Evolutionary conservation across 2,329 filamentous ascomycete genomes (phyloP).

Genomic region (Aspergillus aculeatinus): DNA sequence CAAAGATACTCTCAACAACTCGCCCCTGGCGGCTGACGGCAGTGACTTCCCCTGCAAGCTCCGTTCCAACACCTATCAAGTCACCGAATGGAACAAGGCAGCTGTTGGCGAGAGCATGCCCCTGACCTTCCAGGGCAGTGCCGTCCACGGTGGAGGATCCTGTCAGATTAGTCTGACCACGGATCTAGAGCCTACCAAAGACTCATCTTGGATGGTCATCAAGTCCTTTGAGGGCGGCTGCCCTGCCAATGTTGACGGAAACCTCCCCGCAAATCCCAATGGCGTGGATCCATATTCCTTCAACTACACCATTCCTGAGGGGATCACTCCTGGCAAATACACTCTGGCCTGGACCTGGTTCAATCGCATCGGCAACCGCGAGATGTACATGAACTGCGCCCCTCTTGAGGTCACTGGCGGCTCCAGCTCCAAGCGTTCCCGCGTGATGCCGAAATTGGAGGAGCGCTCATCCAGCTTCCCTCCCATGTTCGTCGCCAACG

Average conservation of each 20-base stretch:
- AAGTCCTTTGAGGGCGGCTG: constrained; percentile 85
- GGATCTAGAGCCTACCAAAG: constrained; percentile 65
- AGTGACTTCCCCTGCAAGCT: constrained; percentile 82
- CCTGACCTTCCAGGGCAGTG: constrained; percentile 67
- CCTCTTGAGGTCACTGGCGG: constrained; percentile 63
- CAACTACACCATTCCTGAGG: constrained; percentile 68
- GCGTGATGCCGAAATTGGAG: constrained; percentile 37
- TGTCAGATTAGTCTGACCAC: constrained; percentile 88
- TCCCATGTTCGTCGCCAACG: constrained; percentile 73
- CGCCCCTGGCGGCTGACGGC: constrained; percentile 61
- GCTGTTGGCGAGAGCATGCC: constrained; percentile 61
- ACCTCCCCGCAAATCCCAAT: constrained; percentile 53
- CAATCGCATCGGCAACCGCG: constrained; percentile 87
- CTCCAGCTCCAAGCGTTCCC: constrained; percentile 43
- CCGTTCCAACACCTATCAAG: constrained; percentile 41
- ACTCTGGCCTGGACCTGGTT: constrained; percentile 93
- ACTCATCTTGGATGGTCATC: constrained; percentile 81
- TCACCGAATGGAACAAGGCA: constrained; percentile 58
- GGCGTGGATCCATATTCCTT: constrained; percentile 57
- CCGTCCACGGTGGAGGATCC: constrained; percentile 85
- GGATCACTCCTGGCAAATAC: constrained; percentile 72
- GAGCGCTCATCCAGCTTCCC: constrained; percentile 64
- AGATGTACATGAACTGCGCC: constrained; percentile 98
- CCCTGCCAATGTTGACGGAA: constrained; percentile 62
- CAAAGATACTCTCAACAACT: constrained; percentile 54